A percentile compares a stretch with the other conserved stretches of the same genome.
These are phyloP conservation scores for Hammondia hammondi DNA, from an alignment of 169 alveolate genomes.

Conservation along the genomic window DNA sequence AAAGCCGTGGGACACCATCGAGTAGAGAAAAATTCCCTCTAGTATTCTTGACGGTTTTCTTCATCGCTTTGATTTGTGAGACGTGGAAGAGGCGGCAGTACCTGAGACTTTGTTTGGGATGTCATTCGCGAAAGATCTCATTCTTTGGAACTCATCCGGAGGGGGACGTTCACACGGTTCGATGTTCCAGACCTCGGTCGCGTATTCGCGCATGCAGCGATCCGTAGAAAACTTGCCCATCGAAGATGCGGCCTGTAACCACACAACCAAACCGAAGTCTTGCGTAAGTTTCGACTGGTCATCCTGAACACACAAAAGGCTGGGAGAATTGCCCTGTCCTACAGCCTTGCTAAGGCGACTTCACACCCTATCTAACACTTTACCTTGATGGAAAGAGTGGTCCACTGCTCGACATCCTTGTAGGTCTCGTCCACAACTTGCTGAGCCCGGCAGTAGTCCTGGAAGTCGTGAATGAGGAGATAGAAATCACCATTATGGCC, in stretches of 20 bases:
- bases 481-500: constrained; percentile 88
- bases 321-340: not conserved
- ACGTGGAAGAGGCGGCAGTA: not conserved
- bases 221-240: constrained; percentile 93
- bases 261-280: not conserved
- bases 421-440: constrained; percentile 87
- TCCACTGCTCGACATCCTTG: constrained; percentile 85
- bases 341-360: not conserved
- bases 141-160: constrained; percentile 49
- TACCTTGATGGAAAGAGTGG: constrained; percentile 82
- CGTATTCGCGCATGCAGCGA: constrained; percentile 90
- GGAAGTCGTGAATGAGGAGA: constrained; percentile 86
- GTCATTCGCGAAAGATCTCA: constrained; percentile 58
- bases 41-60: no score
- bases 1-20: no score
- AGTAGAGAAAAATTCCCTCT: no score
- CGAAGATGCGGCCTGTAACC: constrained; percentile 80
- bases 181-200: constrained; percentile 80
- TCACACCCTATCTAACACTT: not conserved
- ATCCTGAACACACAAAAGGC: no score
- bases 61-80: not conserved
- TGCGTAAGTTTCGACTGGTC: no score
- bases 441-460: constrained; percentile 87
- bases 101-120: constrained; percentile 32
- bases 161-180: constrained; percentile 56